Base-by-base conservation (phyloP, 805 yeast genomes). In the Nakazawaea ambrosiae region DNA sequence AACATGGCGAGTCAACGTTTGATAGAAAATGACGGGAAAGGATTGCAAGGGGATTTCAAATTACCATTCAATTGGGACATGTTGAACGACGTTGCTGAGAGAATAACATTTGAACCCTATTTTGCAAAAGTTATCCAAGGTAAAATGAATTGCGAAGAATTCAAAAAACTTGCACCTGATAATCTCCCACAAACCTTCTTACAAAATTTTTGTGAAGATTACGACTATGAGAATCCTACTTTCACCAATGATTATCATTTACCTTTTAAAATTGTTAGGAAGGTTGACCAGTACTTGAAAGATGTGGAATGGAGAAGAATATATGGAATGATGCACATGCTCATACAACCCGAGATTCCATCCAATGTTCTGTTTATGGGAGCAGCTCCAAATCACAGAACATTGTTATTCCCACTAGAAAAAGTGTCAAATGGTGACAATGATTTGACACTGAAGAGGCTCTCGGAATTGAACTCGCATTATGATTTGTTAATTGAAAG, bases 61-160 rank as follows among this genome's bases (percentile, higher is more conserved):
- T 26, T 39, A 26, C 42, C 42, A 3, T 39, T 39, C 24, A 34
- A 33, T 14, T 39, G 42, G 42, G 37, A 29, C 17, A 10, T 39
- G 27, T 20, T 39, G 15, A 33, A 26, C 14, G 20, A 39, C 25
- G 16, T 39, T 4, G 33, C 38, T 4, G 23, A 15, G 2, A 33
- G 32, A 26, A 11, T 39, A 3, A 4, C 20, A 4, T 8, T 17
- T 4, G 32, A 29, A 8, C 33, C 31, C 9, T 34, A 34, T 26
- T 39, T 29, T 19, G 23, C 29, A 15, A 16, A 24, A 16, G 28
- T 39, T 4, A 20, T 39, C 11, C 25, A 3, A 2, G 26, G 16
- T 4, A 33, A 30, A 14, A 26, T 23, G 3, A 29, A 29, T 4
- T 39, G 42, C 20, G 11, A n/a, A 5, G 19, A 19, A 16, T 39